Evolutionary conservation across 768 basidiomycete species (phyloP), one percentile per base, ranked within the genome.

Genomic region (Hortiboletus campestris): DNA sequence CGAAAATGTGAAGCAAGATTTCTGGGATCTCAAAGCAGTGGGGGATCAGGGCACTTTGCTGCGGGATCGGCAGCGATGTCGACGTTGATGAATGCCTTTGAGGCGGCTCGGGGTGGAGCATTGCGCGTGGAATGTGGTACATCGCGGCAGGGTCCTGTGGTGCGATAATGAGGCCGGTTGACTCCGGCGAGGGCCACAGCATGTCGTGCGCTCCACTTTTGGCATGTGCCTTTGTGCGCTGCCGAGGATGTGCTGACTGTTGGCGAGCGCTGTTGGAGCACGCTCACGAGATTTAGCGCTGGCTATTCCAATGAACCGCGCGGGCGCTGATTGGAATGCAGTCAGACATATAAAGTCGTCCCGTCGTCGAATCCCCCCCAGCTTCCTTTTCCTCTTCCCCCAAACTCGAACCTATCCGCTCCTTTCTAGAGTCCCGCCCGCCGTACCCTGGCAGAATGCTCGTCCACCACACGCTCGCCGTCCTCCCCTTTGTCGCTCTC

Each of bases 21-120:
- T 61, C 62, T 7, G 59, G 54, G n/a, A 65, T 56, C n/a, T 61
- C 56, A 6, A 65, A 50, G 36, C 65, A 61, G 40, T 42, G 60
- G 10, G 42, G 44, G 2, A 57, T 7, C 45, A 34, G 42, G 31
- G n/a, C 4, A 1, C 14, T n/a, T 36, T 3, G 9, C 19, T 10
- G 36, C 2, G 47, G 16, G 11, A 42, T 54, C 13, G 31, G 19
- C 2, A 13, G 16, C 4, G 50, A 58, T 50, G 44, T 57, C 13
- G 53, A 31, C 1, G 56, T 1, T 0, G 47, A 29, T 13, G 49
- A 32, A 10, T 12, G 58, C 38, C 58, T 44, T 14, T 31, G 31
- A 3, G 40, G 44, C 0, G 28, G 46, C 17, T 42, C 39, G 2
- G 49, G 31, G 46, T 19, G 28, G 17, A 20, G 25, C 40, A 32